These are phyloP conservation scores for Rhinocladiella similis DNA, from an alignment of 2,329 filamentous ascomycete species.

Conservation along the genomic window DNA sequence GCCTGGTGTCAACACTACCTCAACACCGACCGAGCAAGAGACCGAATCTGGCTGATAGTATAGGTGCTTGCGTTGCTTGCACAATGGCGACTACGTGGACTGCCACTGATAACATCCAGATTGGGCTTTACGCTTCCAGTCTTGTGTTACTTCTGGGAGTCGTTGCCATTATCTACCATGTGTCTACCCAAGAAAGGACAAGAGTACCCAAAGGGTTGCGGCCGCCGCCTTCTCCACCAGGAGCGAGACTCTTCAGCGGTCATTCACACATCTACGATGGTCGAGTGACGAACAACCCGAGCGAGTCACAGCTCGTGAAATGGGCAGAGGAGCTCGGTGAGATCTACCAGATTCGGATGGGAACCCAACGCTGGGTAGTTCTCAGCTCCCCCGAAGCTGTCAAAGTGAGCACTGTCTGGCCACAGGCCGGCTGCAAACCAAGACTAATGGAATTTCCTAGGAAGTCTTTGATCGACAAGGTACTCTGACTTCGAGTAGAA, in stretches of 20 bases:
- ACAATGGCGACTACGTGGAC: neutral
- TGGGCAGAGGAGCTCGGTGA: slow-evolving; percentile 23
- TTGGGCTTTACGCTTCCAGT: neutral
- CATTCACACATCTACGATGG: slow-evolving; percentile 10
- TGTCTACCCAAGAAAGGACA: neutral
- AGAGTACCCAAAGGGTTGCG: slow-evolving; percentile 10
- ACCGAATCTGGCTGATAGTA: neutral
- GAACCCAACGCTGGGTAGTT: slow-evolving; percentile 16
- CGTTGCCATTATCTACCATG: slow-evolving; percentile 6
- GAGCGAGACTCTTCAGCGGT: slow-evolving; percentile 7
- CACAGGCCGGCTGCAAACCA: no score
- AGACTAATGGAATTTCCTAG: neutral
- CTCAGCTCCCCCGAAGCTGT: slow-evolving; percentile 10
- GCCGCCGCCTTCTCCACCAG: slow-evolving; percentile 4
- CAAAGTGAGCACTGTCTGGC: slow-evolving; percentile 1
- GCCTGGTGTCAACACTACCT: neutral
- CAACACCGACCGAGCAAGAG: neutral
- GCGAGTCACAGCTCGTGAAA: slow-evolving; percentile 16
- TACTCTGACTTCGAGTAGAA: neutral
- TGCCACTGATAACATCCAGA: neutral
- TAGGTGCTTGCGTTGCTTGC: neutral
- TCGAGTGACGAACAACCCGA: slow-evolving; percentile 7
- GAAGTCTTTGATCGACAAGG: neutral
- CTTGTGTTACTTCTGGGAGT: slow-evolving; percentile 1
- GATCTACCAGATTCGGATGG: slow-evolving; percentile 19